Evolutionary conservation across 2,329 filamentous ascomycete species (phyloP).

Genomic region (Pseudogymnoascus verrucosus): DNA sequence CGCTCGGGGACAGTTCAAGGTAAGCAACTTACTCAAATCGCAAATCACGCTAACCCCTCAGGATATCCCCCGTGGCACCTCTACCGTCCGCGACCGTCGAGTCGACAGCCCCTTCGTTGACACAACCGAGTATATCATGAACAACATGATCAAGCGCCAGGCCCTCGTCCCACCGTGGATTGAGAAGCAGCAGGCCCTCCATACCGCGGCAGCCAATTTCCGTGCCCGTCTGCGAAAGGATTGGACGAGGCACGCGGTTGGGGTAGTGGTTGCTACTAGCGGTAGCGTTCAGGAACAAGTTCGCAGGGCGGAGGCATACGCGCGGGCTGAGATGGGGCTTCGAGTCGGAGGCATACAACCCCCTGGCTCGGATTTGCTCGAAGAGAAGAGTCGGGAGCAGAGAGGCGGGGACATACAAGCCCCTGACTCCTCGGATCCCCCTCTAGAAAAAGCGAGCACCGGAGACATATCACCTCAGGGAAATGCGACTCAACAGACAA

Average conservation of each 20-base stretch:
- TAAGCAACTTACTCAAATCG: constrained; percentile 9
- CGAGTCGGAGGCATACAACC: too few species aligned
- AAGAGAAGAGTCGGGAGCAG: constrained; percentile 27
- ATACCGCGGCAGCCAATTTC: constrained; percentile 61
- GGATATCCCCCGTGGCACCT: constrained; percentile 72
- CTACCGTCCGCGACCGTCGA: constrained; percentile 71
- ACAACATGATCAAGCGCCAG: constrained; percentile 95
- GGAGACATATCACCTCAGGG: too few species aligned
- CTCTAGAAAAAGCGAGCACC: neutral
- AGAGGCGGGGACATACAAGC: constrained; percentile 37
- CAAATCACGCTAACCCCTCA: constrained; percentile 24
- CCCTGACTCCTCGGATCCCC: too few species aligned
- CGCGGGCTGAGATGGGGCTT: constrained; percentile 55
- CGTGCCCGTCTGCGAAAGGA: constrained; percentile 67
- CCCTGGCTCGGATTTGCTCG: too few species aligned
- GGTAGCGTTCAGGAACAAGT: constrained; percentile 70
- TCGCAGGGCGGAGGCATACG: constrained; percentile 61
- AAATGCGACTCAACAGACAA: too few species aligned
- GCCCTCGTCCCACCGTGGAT: constrained; percentile 97
- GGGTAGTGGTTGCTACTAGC: constrained; percentile 69
- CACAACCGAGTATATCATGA: constrained; percentile 96
- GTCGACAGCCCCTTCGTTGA: constrained; percentile 86
- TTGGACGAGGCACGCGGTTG: constrained; percentile 76
- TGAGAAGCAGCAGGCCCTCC: constrained; percentile 91
- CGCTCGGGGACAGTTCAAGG: constrained; percentile 75